A percentile compares a stretch with the other conserved stretches of the same genome.
Conservation (phyloP, 2,329 filamentous ascomycete genomes). For the Cladosporium austrohemisphaericum region DNA sequence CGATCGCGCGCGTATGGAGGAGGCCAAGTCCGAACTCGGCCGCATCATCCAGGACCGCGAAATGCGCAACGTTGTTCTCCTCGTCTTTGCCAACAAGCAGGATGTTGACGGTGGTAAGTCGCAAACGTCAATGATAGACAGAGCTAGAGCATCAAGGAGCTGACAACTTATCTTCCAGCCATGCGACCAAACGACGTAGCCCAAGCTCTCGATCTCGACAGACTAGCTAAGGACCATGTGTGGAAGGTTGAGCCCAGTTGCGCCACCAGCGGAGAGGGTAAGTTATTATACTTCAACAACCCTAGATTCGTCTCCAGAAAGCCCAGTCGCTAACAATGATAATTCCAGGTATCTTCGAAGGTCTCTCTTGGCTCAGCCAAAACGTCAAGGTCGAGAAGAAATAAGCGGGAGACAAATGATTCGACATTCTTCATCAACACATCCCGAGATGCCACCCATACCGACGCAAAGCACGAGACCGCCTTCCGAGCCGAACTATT, state of each 20-base stretch:
- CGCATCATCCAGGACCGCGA: slow-evolving; percentile 99
- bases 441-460: not conserved
- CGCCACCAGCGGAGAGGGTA: slow-evolving; percentile 49
- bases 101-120: slow-evolving; percentile 80
- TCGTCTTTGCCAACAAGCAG: slow-evolving; percentile 99
- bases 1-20: slow-evolving; percentile 95
- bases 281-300: not conserved
- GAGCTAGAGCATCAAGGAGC: not conserved
- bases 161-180: slow-evolving; percentile 30
- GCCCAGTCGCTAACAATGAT: not conserved
- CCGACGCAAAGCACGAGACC: no score
- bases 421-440: no score
- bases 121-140: not conserved
- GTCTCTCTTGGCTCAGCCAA: slow-evolving; percentile 49
- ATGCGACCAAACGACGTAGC: slow-evolving; percentile 51
- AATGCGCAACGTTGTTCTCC: slow-evolving; percentile 90
- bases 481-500: not conserved
- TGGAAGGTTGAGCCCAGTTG: slow-evolving; percentile 55
- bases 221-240: slow-evolving; percentile 50
- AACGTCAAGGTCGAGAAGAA: slow-evolving; percentile 42
- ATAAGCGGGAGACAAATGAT: not conserved
- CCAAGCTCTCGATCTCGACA: slow-evolving; percentile 45
- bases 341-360: slow-evolving; percentile 45
- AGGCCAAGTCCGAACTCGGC: slow-evolving; percentile 93
- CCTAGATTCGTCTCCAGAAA: slow-evolving; percentile 16